These are phyloP conservation scores for Irpex sp. DNA, from an alignment of 1,284 basidiomycete species.

Conservation along the genomic window DNA sequence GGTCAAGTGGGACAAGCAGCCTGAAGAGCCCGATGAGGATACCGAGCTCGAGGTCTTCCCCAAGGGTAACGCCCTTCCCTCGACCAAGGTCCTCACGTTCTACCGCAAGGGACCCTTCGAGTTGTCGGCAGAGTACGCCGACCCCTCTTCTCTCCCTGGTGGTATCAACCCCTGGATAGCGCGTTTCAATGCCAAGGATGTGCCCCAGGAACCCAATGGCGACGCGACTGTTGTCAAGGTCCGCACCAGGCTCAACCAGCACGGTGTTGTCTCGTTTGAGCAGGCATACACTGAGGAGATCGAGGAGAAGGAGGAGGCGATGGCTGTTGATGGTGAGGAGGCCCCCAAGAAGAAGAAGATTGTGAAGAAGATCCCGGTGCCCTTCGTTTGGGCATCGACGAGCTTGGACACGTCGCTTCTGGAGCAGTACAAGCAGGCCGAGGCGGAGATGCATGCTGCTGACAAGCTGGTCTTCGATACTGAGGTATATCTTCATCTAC, in stretches of 20 bases:
- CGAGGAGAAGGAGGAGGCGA: constrained; percentile 76
- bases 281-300: constrained; percentile 78
- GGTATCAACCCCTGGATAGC: constrained; percentile 82
- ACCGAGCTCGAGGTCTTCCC: constrained; percentile 88
- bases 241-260: constrained; percentile 81
- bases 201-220: constrained; percentile 64
- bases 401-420: constrained; percentile 61
- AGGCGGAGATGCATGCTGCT: constrained; percentile 81
- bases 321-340: constrained; percentile 65
- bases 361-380: constrained; percentile 78
- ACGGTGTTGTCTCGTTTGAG: constrained; percentile 87
- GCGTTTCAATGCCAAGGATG: constrained; percentile 76
- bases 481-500: constrained; percentile 54
- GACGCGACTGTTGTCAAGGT: constrained; percentile 83
- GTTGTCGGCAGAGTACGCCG: constrained; percentile 79
- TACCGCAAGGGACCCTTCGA: constrained; percentile 85
- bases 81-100: constrained; percentile 94
- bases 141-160: constrained; percentile 68
- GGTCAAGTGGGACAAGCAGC: constrained; percentile 76
- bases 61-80: constrained; percentile 78
- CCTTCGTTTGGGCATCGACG: constrained; percentile 62
- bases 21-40: constrained; percentile 81
- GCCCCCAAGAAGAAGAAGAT: constrained; percentile 81
- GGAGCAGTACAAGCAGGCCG: constrained; percentile 70
- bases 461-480: constrained; percentile 96